phyloP scores from a whole-genome alignment of 2,329 filamentous ascomycete genomes.

The Trichoderma sp. region DNA sequence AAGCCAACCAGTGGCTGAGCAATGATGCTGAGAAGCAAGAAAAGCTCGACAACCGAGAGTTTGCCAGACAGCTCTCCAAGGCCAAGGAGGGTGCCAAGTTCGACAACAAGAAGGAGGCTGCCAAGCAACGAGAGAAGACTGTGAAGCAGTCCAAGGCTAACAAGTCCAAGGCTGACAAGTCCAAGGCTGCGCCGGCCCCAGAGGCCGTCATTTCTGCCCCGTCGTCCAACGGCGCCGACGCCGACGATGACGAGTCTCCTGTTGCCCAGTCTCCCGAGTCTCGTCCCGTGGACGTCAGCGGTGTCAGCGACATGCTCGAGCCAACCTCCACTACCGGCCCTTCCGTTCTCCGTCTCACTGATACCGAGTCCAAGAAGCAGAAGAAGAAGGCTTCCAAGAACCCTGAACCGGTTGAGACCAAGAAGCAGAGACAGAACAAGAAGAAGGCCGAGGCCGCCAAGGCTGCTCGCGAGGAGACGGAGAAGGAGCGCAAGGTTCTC shows the following conservation, averaged over 20 bases:
- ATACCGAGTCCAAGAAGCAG: constrained; percentile 61
- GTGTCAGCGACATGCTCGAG: constrained; percentile 92
- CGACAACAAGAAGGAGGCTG: constrained; percentile 52
- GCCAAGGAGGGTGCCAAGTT: constrained; percentile 70
- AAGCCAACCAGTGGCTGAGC: constrained; percentile 35
- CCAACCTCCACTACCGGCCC: constrained; percentile 64
- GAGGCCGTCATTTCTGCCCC: constrained; percentile 45
- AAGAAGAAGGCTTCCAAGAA: constrained; percentile 66
- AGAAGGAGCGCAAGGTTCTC: constrained; percentile 73
- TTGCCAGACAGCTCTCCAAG: constrained; percentile 71
- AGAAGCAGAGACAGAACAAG: constrained; percentile 94
- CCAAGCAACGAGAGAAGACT: constrained; percentile 67
- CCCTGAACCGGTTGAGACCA: constrained; percentile 72
- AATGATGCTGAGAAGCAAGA: constrained; percentile 49
- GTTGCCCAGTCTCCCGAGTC: constrained; percentile 50
- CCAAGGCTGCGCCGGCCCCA: constrained; percentile 45
- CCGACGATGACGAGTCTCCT: constrained; percentile 73
- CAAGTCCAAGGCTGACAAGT: constrained; percentile 50
- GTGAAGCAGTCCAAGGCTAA: constrained; percentile 69
- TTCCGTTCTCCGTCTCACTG: constrained; percentile 76
- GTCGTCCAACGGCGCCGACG: constrained; percentile 72
- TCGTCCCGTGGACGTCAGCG: constrained; percentile 59
- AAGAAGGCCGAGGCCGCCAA: constrained; percentile 84
- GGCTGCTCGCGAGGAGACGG: constrained; percentile 71
- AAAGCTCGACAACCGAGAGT: constrained; percentile 71